Evolutionary conservation across 805 yeast genomes (phyloP), one percentile per base, ranked within the genome.

Genomic region (Suhomyces prunicola): DNA sequence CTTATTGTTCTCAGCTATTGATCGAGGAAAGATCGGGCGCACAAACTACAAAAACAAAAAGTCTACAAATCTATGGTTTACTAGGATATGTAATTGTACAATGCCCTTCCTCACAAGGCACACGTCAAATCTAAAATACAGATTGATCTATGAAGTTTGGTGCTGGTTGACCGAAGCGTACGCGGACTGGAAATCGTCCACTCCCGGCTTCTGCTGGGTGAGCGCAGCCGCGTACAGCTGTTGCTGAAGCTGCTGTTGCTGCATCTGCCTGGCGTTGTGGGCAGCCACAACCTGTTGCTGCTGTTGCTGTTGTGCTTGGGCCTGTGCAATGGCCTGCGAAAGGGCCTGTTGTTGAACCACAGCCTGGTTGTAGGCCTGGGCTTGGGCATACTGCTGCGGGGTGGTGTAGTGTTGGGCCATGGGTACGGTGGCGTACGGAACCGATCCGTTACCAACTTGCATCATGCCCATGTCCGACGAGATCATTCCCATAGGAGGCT

Each of bases 301-400:
- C 48, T 46, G 65, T 33, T 35, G 65, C 45, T 44, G 70, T 49
- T 23, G 65, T 6, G 42, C 42, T n/a, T 39, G 42, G 8, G 59
- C 59, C 41, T 59, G 61, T 5, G 57, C 59, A 13, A 60, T 52
- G n/a, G 61, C 62, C 52, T 60, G 65, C 44, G 60, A 60, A 35
- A 58, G 60, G 31, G 60, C 63, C 53, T 62, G 65, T 39, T 59
- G 60, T 49, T 61, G 65, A 12, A 56, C 58, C 42, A 58, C 53
- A 17, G 62, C 62, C 45, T 60, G 65, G 53, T 58, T 58, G 46
- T 51, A 48, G 7, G 51, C 47, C 40, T 51, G 54, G 12, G 56
- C 51, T 36, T 50, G 54, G 33, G 51, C 46, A 19, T 46, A 48
- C 40, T 51, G 52, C 31, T 50, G 50, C 27, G 50, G 46, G 13